These are phyloP conservation scores for Acanthamoeba castellanii DNA, from an alignment of 208 protist species.

Conservation along the genomic window DNA sequence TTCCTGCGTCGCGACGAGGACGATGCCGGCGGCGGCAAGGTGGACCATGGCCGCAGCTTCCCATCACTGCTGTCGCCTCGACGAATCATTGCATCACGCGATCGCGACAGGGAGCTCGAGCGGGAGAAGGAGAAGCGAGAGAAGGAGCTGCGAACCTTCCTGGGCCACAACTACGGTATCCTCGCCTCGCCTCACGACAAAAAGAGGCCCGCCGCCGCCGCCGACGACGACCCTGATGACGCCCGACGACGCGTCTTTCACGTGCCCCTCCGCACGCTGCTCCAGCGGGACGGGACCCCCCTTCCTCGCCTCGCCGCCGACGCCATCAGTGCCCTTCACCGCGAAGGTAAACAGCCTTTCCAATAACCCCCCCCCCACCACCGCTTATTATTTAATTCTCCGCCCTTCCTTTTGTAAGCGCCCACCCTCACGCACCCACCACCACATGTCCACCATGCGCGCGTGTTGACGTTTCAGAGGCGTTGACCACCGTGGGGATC, in stretches of 20 bases:
- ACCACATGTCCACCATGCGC: no score
- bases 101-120: neutral
- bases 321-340: neutral
- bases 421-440: no score
- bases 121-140: neutral
- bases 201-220: no score
- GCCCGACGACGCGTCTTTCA: neutral
- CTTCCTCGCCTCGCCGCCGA: neutral
- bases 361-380: no score
- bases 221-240: no score
- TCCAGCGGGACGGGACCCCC: neutral
- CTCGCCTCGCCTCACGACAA: neutral
- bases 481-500: neutral
- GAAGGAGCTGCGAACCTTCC: neutral
- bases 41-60: neutral
- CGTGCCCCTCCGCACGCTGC: neutral
- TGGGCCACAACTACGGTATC: neutral
- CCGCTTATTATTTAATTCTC: neutral
- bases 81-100: neutral
- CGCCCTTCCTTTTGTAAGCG: no score
- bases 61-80: neutral
- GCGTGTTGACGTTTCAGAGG: neutral
- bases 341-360: neutral
- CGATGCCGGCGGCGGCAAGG: neutral
- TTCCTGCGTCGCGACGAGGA: conserved; percentile 1